A percentile compares a stretch with the other conserved stretches of the same genome.
These are phyloP conservation scores for Pyronema domesticum DNA, from an alignment of 495 filamentous ascomycete species.

Conservation along the genomic window DNA sequence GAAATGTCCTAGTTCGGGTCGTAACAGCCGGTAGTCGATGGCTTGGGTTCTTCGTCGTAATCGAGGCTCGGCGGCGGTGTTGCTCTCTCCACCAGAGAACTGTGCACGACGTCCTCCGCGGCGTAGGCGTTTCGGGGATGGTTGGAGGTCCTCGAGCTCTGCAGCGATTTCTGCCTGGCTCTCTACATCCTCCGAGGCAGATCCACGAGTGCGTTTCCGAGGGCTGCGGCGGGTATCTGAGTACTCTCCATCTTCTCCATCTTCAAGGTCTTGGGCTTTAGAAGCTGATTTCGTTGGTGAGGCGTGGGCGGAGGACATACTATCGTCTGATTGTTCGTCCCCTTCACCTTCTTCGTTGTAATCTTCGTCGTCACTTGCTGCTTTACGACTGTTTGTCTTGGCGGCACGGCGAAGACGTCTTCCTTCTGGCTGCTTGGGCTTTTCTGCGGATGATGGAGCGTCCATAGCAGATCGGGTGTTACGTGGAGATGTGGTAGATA, in stretches of 20 bases:
- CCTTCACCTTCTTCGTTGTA: conserved; percentile 18
- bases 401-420: conserved; percentile 10
- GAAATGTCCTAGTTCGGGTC: conserved; percentile 48
- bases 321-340: conserved; percentile 15
- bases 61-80: conserved; percentile 28
- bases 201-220: neutral
- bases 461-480: conserved; percentile 12
- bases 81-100: conserved; percentile 22
- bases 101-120: conserved; percentile 38
- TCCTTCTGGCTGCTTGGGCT: conserved; percentile 12
- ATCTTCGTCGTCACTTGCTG: conserved; percentile 19
- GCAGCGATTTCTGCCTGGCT: conserved; percentile 59
- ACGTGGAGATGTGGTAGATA: conserved; percentile 12
- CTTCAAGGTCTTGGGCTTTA: conserved; percentile 7
- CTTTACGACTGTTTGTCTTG: conserved; percentile 11
- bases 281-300: conserved; percentile 14
- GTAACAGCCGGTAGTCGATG: conserved; percentile 57
- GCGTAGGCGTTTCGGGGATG: conserved; percentile 35
- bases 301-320: conserved; percentile 15
- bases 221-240: conserved; percentile 2
- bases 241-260: conserved; percentile 20
- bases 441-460: conserved; percentile 8
- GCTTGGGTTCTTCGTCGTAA: conserved; percentile 36
- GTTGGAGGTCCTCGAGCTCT: conserved; percentile 51
- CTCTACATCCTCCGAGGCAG: conserved; percentile 43